These are phyloP conservation scores for Skeletonema tropicum DNA, from an alignment of 108 stramenopile genomes.

Conservation along the genomic window DNA sequence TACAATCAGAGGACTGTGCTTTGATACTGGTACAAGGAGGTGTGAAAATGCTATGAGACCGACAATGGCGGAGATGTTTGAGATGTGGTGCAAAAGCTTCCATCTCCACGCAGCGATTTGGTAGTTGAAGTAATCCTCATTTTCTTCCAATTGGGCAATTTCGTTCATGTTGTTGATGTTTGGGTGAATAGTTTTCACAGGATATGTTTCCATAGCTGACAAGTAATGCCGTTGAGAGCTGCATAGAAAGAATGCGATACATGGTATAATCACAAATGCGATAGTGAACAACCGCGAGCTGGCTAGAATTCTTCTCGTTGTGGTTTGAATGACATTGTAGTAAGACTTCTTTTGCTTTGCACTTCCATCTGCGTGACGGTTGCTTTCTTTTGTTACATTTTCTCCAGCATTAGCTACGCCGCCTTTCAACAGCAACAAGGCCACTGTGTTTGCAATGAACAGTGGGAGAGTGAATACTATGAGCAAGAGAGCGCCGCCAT, in stretches of 20 bases:
- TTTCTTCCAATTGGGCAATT: constrained; percentile 1
- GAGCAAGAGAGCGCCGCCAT: constrained; percentile 1
- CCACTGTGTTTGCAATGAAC: constrained; percentile 12
- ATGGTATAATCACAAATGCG: neutral
- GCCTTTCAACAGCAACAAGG: constrained; percentile 2
- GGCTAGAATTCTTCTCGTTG: neutral
- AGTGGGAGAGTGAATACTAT: constrained; percentile 9
- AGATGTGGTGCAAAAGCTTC: constrained; percentile 18
- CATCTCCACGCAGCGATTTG: neutral
- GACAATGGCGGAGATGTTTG: constrained; percentile 58
- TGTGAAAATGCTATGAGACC: constrained; percentile 49
- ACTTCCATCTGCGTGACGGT: neutral
- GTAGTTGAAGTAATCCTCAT: neutral
- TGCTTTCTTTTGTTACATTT: neutral
- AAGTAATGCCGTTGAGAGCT: neutral
- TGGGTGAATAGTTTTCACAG: neutral
- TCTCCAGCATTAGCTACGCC: neutral
- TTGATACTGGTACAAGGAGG: constrained; percentile 55
- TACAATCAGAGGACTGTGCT: constrained; percentile 45
- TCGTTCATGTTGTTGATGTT: neutral
- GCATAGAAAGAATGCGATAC: constrained; percentile 3
- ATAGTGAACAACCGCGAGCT: neutral
- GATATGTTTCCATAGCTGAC: neutral
- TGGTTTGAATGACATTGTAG: too few species aligned
- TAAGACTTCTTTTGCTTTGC: neutral